These are phyloP conservation scores for Macrophomina tecta DNA, from an alignment of 2,329 filamentous ascomycete genomes.

Conservation along the genomic window DNA sequence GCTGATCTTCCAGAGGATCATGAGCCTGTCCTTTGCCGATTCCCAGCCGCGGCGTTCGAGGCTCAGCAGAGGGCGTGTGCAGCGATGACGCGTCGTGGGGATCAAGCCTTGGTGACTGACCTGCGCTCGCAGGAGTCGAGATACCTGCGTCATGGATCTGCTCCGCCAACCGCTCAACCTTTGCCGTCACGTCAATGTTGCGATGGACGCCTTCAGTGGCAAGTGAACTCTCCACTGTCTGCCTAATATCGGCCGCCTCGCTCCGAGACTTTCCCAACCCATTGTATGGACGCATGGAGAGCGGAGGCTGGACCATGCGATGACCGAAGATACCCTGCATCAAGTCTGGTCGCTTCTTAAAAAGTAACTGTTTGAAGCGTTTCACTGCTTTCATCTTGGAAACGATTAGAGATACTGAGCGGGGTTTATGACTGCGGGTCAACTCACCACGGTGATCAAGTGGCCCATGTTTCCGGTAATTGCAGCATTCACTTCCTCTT, in stretches of 20 bases:
- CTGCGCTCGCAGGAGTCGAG: slow-evolving; percentile 8
- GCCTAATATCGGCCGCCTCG: slow-evolving; percentile 58
- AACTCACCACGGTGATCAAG: slow-evolving; percentile 76
- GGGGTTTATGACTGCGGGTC: no score
- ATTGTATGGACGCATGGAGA: slow-evolving; percentile 54
- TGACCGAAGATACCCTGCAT: slow-evolving; percentile 67
- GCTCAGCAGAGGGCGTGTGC: slow-evolving; percentile 8
- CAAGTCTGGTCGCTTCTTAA: slow-evolving; percentile 59
- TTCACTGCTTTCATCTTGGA: slow-evolving; percentile 84
- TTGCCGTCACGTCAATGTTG: slow-evolving; percentile 47
- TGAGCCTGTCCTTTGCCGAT: slow-evolving; percentile 64
- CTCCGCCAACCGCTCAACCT: slow-evolving; percentile 36
- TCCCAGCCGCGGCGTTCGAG: slow-evolving; percentile 11
- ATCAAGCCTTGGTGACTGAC: slow-evolving; percentile 23
- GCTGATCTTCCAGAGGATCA: slow-evolving; percentile 67
- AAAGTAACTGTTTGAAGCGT: slow-evolving; percentile 80
- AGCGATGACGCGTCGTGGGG: not conserved
- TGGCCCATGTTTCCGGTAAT: slow-evolving; percentile 90
- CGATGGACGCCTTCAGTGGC: slow-evolving; percentile 62
- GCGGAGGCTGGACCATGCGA: slow-evolving; percentile 64
- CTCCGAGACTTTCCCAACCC: slow-evolving; percentile 53
- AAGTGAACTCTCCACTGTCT: slow-evolving; percentile 55
- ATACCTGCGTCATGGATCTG: slow-evolving; percentile 31
- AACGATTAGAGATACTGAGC: not conserved
- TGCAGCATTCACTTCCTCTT: slow-evolving; percentile 86